These are phyloP conservation scores for Aspergillus tanneri DNA, from an alignment of 2,329 filamentous ascomycete species.

Conservation along the genomic window DNA sequence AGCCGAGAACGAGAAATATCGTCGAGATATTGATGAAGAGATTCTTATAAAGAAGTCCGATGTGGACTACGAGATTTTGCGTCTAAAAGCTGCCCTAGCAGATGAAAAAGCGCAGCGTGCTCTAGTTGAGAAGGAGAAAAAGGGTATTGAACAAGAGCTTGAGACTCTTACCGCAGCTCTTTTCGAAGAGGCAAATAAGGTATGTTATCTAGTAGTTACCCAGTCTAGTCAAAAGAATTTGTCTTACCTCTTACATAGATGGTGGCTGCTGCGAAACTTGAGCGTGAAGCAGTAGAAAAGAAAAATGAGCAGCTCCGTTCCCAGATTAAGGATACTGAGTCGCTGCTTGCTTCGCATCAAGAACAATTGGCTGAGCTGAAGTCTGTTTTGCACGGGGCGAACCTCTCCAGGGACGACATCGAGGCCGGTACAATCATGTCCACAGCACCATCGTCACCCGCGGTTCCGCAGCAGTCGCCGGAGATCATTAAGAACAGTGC, in stretches of 20 bases:
- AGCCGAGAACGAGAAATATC: slow-evolving; percentile 65
- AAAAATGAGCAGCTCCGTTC: slow-evolving; percentile 84
- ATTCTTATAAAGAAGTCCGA: slow-evolving; percentile 72
- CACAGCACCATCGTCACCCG: slow-evolving; percentile 76
- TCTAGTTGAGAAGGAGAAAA: slow-evolving; percentile 74
- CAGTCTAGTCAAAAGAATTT: too few species aligned
- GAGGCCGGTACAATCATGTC: slow-evolving; percentile 65
- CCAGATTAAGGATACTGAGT: slow-evolving; percentile 83
- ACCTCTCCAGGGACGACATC: slow-evolving; percentile 67
- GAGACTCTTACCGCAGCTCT: slow-evolving; percentile 86
- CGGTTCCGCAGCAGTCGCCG: slow-evolving; percentile 58
- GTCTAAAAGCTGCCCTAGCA: slow-evolving; percentile 57
- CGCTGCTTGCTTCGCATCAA: slow-evolving; percentile 81
- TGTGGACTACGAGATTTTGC: slow-evolving; percentile 69
- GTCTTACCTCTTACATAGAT: slow-evolving; percentile 58
- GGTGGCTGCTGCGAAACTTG: slow-evolving; percentile 84
- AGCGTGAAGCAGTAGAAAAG: slow-evolving; percentile 76
- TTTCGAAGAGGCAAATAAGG: slow-evolving; percentile 96
- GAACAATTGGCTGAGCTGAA: slow-evolving; percentile 92
- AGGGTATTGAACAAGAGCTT: slow-evolving; percentile 85
- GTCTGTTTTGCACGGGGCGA: slow-evolving; percentile 84
- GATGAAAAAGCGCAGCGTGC: slow-evolving; percentile 66
- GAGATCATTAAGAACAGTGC: slow-evolving; percentile 54
- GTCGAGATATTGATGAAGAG: slow-evolving; percentile 68
- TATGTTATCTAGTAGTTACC: too few species aligned